Conservation (phyloP, 345 rosid species). For the Heritiera littoralis region DNA sequence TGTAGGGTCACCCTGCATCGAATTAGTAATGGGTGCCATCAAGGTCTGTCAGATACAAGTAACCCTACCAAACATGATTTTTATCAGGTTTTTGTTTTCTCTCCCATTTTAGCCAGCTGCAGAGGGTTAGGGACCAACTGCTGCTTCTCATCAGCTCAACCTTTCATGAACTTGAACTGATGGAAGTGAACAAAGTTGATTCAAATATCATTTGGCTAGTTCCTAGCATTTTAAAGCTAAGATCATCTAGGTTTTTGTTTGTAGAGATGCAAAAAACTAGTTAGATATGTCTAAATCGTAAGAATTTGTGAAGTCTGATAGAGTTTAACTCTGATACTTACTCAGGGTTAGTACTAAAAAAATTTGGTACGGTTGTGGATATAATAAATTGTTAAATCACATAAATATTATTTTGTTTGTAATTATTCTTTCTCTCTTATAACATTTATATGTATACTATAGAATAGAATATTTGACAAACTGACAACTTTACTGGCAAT, state of each 20-base stretch:
- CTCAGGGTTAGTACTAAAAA: too few relatives aligned
- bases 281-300: neutral
- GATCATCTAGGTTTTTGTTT: neutral
- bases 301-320: too few relatives aligned
- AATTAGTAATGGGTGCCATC: neutral
- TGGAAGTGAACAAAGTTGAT: neutral
- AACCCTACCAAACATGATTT: constrained; percentile 6
- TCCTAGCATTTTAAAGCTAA: neutral
- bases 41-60: constrained; percentile 9
- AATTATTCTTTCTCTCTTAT: too few relatives aligned
- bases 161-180: neutral
- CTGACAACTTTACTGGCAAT: neutral
- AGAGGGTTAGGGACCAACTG: neutral
- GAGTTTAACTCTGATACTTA: too few relatives aligned
- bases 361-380: too few relatives aligned
- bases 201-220: neutral
- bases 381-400: too few relatives aligned
- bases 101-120: neutral
- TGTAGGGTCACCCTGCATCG: neutral
- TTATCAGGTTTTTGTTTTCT: neutral
- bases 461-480: neutral
- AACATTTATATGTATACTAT: neutral
- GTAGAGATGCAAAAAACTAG: neutral
- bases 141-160: neutral
- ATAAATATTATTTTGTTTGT: too few relatives aligned